phyloP scores from a whole-genome alignment of 2,329 filamentous ascomycete species.

The Aspergillus texensis region DNA sequence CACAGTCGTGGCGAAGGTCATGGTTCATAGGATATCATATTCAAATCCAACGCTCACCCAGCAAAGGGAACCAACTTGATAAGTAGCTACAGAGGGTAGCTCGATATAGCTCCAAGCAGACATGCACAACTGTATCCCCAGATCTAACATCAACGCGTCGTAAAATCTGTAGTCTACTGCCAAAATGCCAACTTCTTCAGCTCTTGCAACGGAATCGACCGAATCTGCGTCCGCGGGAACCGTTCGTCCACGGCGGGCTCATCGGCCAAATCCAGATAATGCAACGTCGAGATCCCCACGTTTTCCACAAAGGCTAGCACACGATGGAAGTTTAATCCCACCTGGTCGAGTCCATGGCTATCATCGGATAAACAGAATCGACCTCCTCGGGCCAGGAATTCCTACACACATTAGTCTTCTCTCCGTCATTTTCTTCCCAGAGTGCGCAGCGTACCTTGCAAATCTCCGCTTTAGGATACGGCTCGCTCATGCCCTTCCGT shows the following conservation, averaged over 20 bases:
- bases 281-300: slow-evolving; percentile 40
- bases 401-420: slow-evolving; percentile 54
- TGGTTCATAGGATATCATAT: neutral
- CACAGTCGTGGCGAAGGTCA: neutral
- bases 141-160: neutral
- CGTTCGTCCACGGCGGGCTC: slow-evolving; percentile 32
- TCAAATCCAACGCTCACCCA: neutral
- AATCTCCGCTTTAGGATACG: slow-evolving; percentile 80
- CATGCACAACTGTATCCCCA: neutral
- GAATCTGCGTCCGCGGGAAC: slow-evolving; percentile 41
- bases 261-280: slow-evolving; percentile 39
- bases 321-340: slow-evolving; percentile 79
- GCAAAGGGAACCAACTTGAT: neutral
- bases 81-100: neutral
- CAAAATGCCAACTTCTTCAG: slow-evolving; percentile 40
- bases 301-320: slow-evolving; percentile 70
- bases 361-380: slow-evolving; percentile 92
- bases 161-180: slow-evolving; percentile 9
- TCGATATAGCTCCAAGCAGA: neutral
- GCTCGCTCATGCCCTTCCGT: slow-evolving; percentile 86
- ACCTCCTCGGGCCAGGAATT: slow-evolving; percentile 72
- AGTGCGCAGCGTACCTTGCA: slow-evolving; percentile 55
- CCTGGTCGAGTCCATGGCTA: slow-evolving; percentile 84
- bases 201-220: slow-evolving; percentile 35
- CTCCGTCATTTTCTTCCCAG: neutral